Conservation (phyloP, 2,329 filamentous ascomycete genomes). For the Amphichorda felina region DNA sequence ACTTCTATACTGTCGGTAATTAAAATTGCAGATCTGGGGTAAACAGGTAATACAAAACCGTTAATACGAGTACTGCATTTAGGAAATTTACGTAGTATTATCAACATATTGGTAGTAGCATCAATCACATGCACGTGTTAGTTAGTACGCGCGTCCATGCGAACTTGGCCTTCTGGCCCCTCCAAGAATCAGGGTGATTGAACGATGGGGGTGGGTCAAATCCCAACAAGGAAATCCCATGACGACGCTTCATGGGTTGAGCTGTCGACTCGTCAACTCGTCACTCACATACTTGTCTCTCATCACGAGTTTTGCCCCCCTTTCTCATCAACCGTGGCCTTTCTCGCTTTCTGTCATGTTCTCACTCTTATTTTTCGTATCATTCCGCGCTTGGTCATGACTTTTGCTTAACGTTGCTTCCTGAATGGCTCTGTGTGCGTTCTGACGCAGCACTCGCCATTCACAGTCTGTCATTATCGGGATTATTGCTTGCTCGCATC, state of each 20-base stretch:
- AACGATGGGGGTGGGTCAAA: conserved; percentile 2
- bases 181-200: no score
- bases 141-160: no score
- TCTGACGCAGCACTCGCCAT: background rate
- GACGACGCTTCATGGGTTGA: conserved; percentile 5
- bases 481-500: background rate
- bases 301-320: background rate
- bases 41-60: no score
- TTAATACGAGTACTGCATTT: no score
- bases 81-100: no score
- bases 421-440: background rate
- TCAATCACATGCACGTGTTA: no score
- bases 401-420: background rate
- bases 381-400: no score
- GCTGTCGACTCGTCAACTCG: background rate
- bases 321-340: background rate
- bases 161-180: no score
- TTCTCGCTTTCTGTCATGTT: background rate
- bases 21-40: no score
- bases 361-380: background rate
- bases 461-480: background rate
- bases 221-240: conserved; percentile 5
- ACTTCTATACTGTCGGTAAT: no score
- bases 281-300: background rate
- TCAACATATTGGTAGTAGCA: no score